phyloP scores from a whole-genome alignment of 2,329 filamentous ascomycete species.

The Endoconidiophora polonica region DNA sequence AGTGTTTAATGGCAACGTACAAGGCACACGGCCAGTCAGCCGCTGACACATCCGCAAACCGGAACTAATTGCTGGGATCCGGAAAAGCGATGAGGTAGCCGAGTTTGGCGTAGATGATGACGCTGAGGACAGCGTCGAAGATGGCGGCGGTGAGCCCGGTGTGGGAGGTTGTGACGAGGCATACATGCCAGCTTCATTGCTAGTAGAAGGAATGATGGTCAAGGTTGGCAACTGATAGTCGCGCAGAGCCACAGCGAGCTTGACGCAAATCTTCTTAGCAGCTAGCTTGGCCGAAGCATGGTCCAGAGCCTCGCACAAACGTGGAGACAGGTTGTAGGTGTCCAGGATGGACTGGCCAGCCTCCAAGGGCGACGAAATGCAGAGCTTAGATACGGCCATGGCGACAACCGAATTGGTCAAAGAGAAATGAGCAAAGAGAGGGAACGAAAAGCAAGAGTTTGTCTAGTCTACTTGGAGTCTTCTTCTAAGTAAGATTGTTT shows the following conservation, averaged over 20 bases:
- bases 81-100: conserved; percentile 18
- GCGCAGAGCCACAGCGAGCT: conserved; percentile 38
- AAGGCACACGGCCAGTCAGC: conserved; percentile 13
- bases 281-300: conserved; percentile 40
- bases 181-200: conserved; percentile 3
- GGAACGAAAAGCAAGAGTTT: conserved; percentile 1
- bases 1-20: neutral
- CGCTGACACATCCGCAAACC: conserved; percentile 19
- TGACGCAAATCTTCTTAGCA: conserved; percentile 37
- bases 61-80: conserved; percentile 19
- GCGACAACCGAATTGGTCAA: neutral
- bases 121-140: neutral
- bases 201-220: conserved; percentile 8
- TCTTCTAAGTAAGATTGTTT: neutral
- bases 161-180: conserved; percentile 15
- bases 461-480: neutral
- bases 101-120: conserved; percentile 6
- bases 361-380: conserved; percentile 47
- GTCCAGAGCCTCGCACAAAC: conserved; percentile 37
- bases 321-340: conserved; percentile 37
- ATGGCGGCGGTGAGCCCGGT: conserved; percentile 19
- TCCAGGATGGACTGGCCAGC: conserved; percentile 44
- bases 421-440: neutral
- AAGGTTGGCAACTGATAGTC: conserved; percentile 33
- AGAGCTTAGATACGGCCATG: conserved; percentile 33